phyloP scores from a whole-genome alignment of 495 filamentous ascomycete genomes.

The Extremus antarcticus region DNA sequence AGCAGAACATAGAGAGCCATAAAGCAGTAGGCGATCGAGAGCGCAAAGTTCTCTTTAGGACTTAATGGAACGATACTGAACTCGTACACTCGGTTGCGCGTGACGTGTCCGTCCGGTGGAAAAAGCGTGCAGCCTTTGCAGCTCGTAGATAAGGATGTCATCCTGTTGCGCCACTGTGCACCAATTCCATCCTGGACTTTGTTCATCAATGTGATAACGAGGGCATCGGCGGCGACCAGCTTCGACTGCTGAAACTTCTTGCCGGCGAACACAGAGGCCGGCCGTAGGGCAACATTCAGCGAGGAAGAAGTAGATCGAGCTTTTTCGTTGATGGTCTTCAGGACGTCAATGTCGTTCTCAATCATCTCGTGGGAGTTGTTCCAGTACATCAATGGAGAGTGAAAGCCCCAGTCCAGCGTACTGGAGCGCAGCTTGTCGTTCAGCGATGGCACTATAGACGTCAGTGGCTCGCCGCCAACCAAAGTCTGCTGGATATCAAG shows the following conservation, averaged over 20 bases:
- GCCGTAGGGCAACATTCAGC: slow-evolving; percentile 57
- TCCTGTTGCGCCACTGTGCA: slow-evolving; percentile 46
- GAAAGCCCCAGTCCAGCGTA: slow-evolving; percentile 38
- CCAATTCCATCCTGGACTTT: slow-evolving; percentile 46
- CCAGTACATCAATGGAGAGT: slow-evolving; percentile 69
- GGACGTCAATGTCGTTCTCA: slow-evolving; percentile 44
- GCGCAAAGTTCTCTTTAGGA: slow-evolving; percentile 43
- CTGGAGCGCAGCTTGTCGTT: slow-evolving; percentile 15
- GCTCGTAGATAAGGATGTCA: slow-evolving; percentile 33
- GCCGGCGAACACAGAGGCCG: slow-evolving; percentile 64
- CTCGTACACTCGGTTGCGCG: slow-evolving; percentile 51
- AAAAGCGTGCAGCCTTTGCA: slow-evolving; percentile 48
- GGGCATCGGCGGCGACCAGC: slow-evolving; percentile 55
- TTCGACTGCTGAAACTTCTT: slow-evolving; percentile 52
- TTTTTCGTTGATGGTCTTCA: slow-evolving; percentile 52
- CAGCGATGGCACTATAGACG: slow-evolving; percentile 7
- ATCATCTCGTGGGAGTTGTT: slow-evolving; percentile 48
- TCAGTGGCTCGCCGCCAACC: slow-evolving; percentile 14
- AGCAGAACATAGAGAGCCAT: slow-evolving; percentile 46
- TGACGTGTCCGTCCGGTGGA: slow-evolving; percentile 42
- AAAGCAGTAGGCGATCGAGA: slow-evolving; percentile 49
- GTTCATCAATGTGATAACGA: slow-evolving; percentile 64
- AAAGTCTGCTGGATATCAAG: slow-evolving; percentile 45
- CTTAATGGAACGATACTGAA: slow-evolving; percentile 62
- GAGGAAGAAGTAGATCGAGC: slow-evolving; percentile 40